Percentiles rank a stretch among this genome's conserved stretches.
Conservation (phyloP, 2,329 filamentous ascomycete species). For the Cladosporium cucumerinum region DNA sequence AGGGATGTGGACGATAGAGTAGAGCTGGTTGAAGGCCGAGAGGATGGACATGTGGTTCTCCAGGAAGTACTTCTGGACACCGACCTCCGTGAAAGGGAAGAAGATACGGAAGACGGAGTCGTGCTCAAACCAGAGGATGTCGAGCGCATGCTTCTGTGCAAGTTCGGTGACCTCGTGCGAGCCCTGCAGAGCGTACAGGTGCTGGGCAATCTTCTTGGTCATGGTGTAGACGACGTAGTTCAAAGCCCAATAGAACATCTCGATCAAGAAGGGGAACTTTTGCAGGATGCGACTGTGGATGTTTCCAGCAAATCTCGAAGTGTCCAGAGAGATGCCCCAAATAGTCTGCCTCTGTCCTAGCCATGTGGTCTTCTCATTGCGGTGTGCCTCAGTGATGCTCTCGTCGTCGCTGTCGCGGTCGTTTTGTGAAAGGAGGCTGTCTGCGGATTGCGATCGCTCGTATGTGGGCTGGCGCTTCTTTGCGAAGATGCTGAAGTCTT, state of each 20-base stretch:
- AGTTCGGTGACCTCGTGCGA: slow-evolving; percentile 54
- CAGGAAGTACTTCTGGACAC: slow-evolving; percentile 58
- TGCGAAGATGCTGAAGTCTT: slow-evolving; percentile 34
- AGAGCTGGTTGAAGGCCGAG: slow-evolving; percentile 56
- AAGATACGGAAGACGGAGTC: slow-evolving; percentile 49
- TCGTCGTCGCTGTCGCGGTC: slow-evolving; percentile 6
- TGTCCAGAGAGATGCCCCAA: slow-evolving; percentile 47
- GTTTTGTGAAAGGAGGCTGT: slow-evolving; percentile 36
- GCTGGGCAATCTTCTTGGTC: slow-evolving; percentile 39
- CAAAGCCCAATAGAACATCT: slow-evolving; percentile 72
- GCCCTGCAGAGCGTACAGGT: slow-evolving; percentile 27
- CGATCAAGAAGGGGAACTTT: slow-evolving; percentile 66
- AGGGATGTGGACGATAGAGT: slow-evolving; percentile 59
- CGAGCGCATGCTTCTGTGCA: slow-evolving; percentile 54
- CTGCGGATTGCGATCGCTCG: slow-evolving; percentile 43
- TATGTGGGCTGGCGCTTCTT: slow-evolving; percentile 25
- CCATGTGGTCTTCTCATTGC: slow-evolving; percentile 51
- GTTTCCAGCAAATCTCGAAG: slow-evolving; percentile 58
- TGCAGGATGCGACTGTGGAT: slow-evolving; percentile 62
- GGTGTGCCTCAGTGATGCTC: neutral
- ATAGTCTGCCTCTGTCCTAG: slow-evolving; percentile 42
- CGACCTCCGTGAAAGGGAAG: slow-evolving; percentile 52
- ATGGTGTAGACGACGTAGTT: slow-evolving; percentile 63
- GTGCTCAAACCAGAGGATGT: slow-evolving; percentile 55
- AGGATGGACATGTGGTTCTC: slow-evolving; percentile 51